These are phyloP conservation scores for Aethionema arabicum DNA, from an alignment of 345 rosid genomes.

Conservation along the genomic window DNA sequence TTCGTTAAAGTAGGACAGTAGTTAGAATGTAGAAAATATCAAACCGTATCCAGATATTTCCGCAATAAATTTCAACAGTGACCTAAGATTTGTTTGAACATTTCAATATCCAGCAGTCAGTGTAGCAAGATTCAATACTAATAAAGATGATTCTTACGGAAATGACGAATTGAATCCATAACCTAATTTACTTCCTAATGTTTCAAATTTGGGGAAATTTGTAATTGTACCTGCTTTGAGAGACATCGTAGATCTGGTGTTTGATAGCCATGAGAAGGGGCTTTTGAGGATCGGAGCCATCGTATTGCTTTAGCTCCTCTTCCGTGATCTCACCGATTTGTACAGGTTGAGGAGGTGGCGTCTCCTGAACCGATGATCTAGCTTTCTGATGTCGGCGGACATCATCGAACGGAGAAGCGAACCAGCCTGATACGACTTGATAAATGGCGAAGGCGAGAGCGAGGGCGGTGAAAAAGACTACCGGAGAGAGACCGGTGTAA, in stretches of 20 bases:
- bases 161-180: neutral
- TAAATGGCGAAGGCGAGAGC: slow-evolving; percentile 71
- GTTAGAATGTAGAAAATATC: too few species aligned
- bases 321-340: slow-evolving; percentile 87
- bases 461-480: slow-evolving; percentile 67
- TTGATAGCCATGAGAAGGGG: slow-evolving; percentile 98
- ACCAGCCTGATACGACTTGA: slow-evolving; percentile 64
- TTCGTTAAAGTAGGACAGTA: too few species aligned
- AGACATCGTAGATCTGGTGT: slow-evolving; percentile 99
- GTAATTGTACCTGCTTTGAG: slow-evolving; percentile 90
- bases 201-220: neutral
- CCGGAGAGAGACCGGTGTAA: slow-evolving; percentile 89
- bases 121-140: too few species aligned
- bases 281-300: slow-evolving; percentile 77
- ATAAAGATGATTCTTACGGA: neutral
- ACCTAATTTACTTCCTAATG: neutral
- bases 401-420: slow-evolving; percentile 51
- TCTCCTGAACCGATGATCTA: slow-evolving; percentile 48
- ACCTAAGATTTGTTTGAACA: too few species aligned
- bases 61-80: too few species aligned
- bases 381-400: slow-evolving; percentile 41
- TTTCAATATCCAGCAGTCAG: too few species aligned
- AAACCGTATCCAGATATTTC: too few species aligned
- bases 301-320: slow-evolving; percentile 81
- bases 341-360: slow-evolving; percentile 82